These are phyloP conservation scores for Cenchrus americanus DNA, from an alignment of 176 grass and related monocot species.

Conservation along the genomic window DNA sequence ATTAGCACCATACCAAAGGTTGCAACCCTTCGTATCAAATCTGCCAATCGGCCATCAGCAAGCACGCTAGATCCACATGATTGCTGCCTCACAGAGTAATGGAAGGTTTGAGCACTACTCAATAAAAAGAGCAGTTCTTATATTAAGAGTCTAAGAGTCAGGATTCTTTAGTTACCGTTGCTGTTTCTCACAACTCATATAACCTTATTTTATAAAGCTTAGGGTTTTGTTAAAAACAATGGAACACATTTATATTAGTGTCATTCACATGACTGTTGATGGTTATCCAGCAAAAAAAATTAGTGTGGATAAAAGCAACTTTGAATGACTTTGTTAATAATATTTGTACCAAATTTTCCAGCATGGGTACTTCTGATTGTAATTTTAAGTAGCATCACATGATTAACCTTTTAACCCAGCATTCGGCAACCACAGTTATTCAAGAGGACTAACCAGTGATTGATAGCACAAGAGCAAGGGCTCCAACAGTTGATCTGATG, in stretches of 20 bases:
- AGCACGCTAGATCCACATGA: slow-evolving; percentile 75
- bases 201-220: background rate
- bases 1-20: slow-evolving; percentile 91
- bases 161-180: background rate
- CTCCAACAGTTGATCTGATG: slow-evolving; percentile 75
- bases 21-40: slow-evolving; percentile 90
- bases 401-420: background rate
- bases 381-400: background rate
- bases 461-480: slow-evolving; percentile 83
- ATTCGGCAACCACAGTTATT: background rate
- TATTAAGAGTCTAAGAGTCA: slow-evolving; percentile 11
- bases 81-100: slow-evolving; percentile 79
- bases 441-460: slow-evolving; percentile 70
- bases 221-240: slow-evolving; percentile 15
- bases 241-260: background rate
- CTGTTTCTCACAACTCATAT: background rate
- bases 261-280: background rate
- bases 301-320: background rate
- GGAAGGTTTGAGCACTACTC: background rate
- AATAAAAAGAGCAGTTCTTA: slow-evolving; percentile 14
- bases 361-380: background rate
- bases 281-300: background rate
- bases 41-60: slow-evolving; percentile 84
- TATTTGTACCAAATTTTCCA: background rate
- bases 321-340: background rate